phyloP scores from a whole-genome alignment of 129 eudicot species.

The Tanacetum coccineum region DNA sequence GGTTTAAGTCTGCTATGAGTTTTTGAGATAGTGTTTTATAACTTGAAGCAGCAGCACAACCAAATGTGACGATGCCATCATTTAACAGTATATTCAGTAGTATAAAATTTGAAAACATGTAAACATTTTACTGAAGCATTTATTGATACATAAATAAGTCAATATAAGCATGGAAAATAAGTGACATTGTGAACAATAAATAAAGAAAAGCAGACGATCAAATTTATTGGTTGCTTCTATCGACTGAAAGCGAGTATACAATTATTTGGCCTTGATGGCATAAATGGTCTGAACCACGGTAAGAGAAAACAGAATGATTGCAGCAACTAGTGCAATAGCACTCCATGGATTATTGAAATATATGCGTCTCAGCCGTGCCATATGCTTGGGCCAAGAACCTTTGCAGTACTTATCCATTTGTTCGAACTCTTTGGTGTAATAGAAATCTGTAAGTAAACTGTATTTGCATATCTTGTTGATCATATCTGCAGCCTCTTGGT shows the following conservation, averaged over 20 bases:
- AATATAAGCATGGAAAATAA: no score
- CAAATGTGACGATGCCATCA: no score
- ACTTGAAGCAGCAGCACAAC: no score
- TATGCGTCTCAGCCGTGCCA: background rate
- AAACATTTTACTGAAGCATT: no score
- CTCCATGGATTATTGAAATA: conserved; percentile 18
- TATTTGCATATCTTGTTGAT: conserved; percentile 17
- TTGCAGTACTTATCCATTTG: background rate
- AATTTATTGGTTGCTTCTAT: no score
- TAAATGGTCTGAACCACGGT: conserved; percentile 1
- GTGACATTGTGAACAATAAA: no score
- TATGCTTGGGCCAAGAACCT: background rate
- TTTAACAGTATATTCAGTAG: no score
- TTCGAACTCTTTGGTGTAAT: background rate
- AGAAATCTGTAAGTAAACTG: background rate
- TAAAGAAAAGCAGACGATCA: no score
- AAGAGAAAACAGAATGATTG: conserved; percentile 7
- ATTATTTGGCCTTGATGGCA: background rate
- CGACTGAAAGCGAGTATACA: background rate
- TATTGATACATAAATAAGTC: no score
- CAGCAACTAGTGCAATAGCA: conserved; percentile 7
- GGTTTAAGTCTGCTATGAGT: no score
- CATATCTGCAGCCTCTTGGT: conserved; percentile 7
- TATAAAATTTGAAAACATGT: no score
- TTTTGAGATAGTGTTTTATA: no score